These are phyloP conservation scores for Hypoxylon sp. DNA, from an alignment of 2,329 filamentous ascomycete genomes.

Conservation along the genomic window DNA sequence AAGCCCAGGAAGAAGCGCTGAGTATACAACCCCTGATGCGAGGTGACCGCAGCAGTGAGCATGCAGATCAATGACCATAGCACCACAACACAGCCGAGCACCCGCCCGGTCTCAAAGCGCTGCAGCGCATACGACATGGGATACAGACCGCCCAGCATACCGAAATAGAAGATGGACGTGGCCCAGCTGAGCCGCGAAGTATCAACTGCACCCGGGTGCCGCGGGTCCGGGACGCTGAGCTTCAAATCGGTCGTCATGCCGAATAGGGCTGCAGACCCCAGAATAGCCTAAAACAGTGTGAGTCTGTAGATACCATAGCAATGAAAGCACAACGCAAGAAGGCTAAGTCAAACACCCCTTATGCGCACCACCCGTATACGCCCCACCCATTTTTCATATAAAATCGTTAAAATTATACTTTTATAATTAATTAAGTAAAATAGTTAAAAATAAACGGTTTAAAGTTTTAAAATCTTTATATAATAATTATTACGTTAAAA, in stretches of 20 bases:
- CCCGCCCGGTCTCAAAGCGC: slow-evolving; percentile 73
- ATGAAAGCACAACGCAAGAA: neutral
- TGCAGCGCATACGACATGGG: slow-evolving; percentile 80
- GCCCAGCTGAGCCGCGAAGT: slow-evolving; percentile 81
- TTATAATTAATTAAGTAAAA: too few relatives aligned
- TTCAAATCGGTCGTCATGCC: slow-evolving; percentile 79
- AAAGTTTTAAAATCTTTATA: too few relatives aligned
- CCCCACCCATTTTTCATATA: too few relatives aligned
- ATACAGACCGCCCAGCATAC: slow-evolving; percentile 80
- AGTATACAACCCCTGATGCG: slow-evolving; percentile 72
- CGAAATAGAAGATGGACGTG: slow-evolving; percentile 84
- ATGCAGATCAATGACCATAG: slow-evolving; percentile 77
- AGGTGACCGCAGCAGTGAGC: slow-evolving; percentile 75
- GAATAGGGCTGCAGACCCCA: slow-evolving; percentile 79
- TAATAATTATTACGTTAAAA: too few relatives aligned
- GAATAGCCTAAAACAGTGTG: slow-evolving; percentile 67
- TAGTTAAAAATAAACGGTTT: too few relatives aligned
- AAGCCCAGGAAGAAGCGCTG: slow-evolving; percentile 76
- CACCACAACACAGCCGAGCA: slow-evolving; percentile 73
- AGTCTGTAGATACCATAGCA: neutral
- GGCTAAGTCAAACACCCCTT: too few relatives aligned
- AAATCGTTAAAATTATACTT: too few relatives aligned
- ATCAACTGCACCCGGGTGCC: slow-evolving; percentile 68
- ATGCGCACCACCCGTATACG: too few relatives aligned
- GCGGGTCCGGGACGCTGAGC: slow-evolving; percentile 65